Base-by-base conservation (phyloP, 257 asterid genomes). In the Nicotiana attenuata region DNA sequence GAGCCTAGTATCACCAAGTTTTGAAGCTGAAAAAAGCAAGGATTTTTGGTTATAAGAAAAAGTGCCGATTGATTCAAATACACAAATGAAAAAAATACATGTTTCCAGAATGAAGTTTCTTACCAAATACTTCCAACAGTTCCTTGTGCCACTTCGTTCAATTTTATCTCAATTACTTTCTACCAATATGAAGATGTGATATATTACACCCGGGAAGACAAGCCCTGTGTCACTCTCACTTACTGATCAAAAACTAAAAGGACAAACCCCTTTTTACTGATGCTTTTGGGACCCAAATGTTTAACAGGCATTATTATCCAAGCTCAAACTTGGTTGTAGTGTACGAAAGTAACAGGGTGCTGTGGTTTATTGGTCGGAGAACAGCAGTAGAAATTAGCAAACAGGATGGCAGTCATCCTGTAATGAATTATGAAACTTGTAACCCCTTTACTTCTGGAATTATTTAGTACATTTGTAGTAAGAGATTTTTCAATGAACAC, bases 391-490 rank as follows among this genome's bases (percentile, higher is more conserved):
- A 35, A 71, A 71, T 6, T 33, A 71, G 35, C 59, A 71, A 20
- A 41, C 59, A 45, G 78, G 78, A 71, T 13, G 55, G 60, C 45
- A 57, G 3, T 45, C 59, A 45, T 45, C 22, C 14, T 19, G 35
- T 71, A 45, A 53, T 45, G 59, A 69, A 56, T 71, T 22, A 71
- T 71, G 60, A 33, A 45, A 71, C 78, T 69, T 69, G 77, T 69
- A 41, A 69, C 57, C 35, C 59, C 59, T 20, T 69, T 20, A 20
- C 10, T 69, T 69, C 20, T 41, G 77, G 47, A 69, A 69, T 68
- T 38, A 38, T 69, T 69, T 20, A 69, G 20, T 67, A 33, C 17
- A 35, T 67, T 10, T 38, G 16, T 11, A 68, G 77, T n/a, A 10
- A 68, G 55, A 35, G 53, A 41, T 68, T 29, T 68, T 68, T 11